Percentiles rank a stretch among this genome's conserved stretches.
phyloP scores from a whole-genome alignment of 345 rosid genomes.

The Brassica incana region DNA sequence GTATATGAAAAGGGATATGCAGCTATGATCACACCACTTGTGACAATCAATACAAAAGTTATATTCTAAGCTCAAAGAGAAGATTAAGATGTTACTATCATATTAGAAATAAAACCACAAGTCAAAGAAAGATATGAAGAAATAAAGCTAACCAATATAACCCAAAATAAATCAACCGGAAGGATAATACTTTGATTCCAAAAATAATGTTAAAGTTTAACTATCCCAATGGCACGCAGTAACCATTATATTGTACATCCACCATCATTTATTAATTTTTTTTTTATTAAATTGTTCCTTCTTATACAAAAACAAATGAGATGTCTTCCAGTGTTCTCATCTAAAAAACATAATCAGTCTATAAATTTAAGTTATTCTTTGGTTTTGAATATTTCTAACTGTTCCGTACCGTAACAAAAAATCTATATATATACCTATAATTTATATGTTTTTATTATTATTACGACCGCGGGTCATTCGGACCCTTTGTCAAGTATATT shows the following conservation, averaged over 20 bases:
- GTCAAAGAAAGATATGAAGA: slow-evolving; percentile 68
- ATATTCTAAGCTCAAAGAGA: slow-evolving; percentile 52
- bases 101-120: slow-evolving; percentile 40
- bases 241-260: not conserved
- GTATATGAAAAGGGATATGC: slow-evolving; percentile 41
- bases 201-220: slow-evolving; percentile 34
- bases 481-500: not conserved
- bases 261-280: too few relatives aligned
- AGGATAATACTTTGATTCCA: slow-evolving; percentile 42
- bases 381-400: too few relatives aligned
- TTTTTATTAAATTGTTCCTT: not conserved
- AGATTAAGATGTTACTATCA: slow-evolving; percentile 38
- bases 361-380: not conserved
- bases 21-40: slow-evolving; percentile 50
- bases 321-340: not conserved
- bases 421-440: too few relatives aligned
- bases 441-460: too few relatives aligned
- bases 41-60: slow-evolving; percentile 35
- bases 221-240: slow-evolving; percentile 6
- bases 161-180: slow-evolving; percentile 31
- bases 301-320: not conserved
- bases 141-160: slow-evolving; percentile 31
- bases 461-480: too few relatives aligned
- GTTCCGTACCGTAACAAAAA: too few relatives aligned
- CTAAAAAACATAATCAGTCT: not conserved